These are phyloP conservation scores for Linnemannia exigua DNA, from an alignment of 192 early-diverging fungal species.

Conservation along the genomic window DNA sequence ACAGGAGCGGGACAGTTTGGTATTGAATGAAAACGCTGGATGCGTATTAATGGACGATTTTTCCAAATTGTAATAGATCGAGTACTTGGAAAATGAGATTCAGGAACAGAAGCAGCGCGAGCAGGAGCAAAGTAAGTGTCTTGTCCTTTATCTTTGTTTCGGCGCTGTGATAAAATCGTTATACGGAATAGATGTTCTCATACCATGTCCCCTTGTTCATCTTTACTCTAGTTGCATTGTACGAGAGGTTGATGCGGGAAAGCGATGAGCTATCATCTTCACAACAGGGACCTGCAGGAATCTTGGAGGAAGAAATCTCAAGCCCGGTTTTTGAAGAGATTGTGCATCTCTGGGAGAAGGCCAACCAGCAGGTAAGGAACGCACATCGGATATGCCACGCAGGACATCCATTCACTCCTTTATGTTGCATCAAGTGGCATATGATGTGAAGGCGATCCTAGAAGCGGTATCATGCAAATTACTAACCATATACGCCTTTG, in stretches of 20 bases:
- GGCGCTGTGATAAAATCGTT: not conserved
- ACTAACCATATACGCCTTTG: not conserved
- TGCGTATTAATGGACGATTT: too few species aligned
- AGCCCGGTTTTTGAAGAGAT: slow-evolving; percentile 47
- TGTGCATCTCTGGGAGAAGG: slow-evolving; percentile 22
- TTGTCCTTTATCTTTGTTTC: not conserved
- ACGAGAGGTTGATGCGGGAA: slow-evolving; percentile 23
- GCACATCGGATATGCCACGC: too few species aligned
- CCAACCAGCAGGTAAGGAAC: slow-evolving; percentile 25
- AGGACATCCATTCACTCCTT: too few species aligned
- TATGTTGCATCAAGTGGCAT: too few species aligned
- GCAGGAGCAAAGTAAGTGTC: slow-evolving; percentile 24
- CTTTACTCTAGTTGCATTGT: slow-evolving; percentile 5
- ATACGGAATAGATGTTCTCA: too few species aligned
- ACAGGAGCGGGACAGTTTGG: too few species aligned
- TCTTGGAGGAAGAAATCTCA: slow-evolving; percentile 3
- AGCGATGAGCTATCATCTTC: slow-evolving; percentile 18
- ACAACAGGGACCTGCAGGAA: slow-evolving; percentile 4
- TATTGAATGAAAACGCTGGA: too few species aligned
- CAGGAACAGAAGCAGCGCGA: slow-evolving; percentile 26
- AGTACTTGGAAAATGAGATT: slow-evolving; percentile 28
- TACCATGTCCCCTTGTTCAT: not conserved
- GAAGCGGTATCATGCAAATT: too few species aligned
- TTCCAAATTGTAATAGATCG: slow-evolving; percentile 20
- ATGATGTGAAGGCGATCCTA: too few species aligned